These are phyloP conservation scores for Solanum pinnatisectum DNA, from an alignment of 257 asterid species.

Conservation along the genomic window DNA sequence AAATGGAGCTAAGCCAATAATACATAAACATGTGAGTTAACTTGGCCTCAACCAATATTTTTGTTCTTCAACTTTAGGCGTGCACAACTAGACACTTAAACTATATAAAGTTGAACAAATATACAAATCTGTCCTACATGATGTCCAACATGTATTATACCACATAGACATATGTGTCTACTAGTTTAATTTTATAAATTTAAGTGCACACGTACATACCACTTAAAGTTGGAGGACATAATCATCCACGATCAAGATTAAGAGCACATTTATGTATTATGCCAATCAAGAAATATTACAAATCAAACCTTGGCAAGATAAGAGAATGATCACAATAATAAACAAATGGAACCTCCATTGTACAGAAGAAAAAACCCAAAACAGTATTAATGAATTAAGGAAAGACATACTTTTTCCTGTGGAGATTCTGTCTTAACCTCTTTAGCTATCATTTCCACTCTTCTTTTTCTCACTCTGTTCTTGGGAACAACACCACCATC, in stretches of 20 bases:
- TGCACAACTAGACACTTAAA: too few species aligned
- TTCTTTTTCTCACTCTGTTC: not conserved
- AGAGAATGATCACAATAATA: not conserved
- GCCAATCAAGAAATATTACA: not conserved
- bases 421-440: not conserved
- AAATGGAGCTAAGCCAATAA: not conserved
- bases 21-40: too few species aligned
- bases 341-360: not conserved
- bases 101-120: too few species aligned
- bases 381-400: not conserved
- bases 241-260: rapidly evolving
- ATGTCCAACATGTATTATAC: not conserved
- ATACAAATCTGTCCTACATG: rapidly evolving
- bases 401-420: not conserved
- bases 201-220: not conserved
- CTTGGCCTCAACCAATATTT: not conserved
- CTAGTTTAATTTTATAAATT: too few species aligned
- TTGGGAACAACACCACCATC: not conserved
- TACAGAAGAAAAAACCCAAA: not conserved
- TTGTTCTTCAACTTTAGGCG: rapidly evolving
- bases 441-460: not conserved
- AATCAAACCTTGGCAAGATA: not conserved
- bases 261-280: not conserved
- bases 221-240: not conserved
- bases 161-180: not conserved